Conservation (phyloP, 805 yeast genomes). For the Yamadazyma olivae region DNA sequence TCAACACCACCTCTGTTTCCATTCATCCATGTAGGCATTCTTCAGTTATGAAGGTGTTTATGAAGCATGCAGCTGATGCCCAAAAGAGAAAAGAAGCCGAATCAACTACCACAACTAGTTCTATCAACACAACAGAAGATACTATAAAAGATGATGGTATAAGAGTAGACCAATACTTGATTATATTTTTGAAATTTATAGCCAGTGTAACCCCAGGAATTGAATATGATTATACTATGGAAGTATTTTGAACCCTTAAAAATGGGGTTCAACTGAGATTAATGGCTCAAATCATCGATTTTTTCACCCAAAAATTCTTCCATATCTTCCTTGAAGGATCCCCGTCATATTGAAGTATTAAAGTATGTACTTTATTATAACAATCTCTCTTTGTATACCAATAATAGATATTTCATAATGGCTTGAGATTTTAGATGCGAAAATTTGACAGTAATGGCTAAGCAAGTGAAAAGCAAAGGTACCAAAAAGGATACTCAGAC, state of each 20-base stretch:
- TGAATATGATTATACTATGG: conserved; percentile 98
- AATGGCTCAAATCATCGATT: neutral
- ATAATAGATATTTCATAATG: no score
- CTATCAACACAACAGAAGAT: conserved; percentile 12
- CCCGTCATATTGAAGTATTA: no score
- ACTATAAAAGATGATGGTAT: conserved; percentile 30
- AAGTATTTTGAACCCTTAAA: conserved; percentile 54
- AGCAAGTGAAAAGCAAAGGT: conserved; percentile 10
- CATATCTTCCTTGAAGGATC: no score
- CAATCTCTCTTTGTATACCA: no score
- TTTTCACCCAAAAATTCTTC: no score
- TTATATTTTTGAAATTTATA: conserved; percentile 88
- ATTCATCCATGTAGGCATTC: conserved; percentile 98
- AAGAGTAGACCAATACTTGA: conserved; percentile 86
- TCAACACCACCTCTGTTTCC: conserved; percentile 73
- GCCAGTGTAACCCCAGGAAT: conserved; percentile 98
- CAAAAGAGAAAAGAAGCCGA: conserved; percentile 10
- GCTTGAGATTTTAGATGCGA: no score
- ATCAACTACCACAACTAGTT: conserved; percentile 10
- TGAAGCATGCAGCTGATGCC: conserved; percentile 64
- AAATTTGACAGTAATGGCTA: no score
- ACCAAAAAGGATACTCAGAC: neutral
- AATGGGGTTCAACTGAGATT: no score
- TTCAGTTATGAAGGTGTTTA: conserved; percentile 84
- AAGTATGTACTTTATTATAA: no score